Evolutionary conservation across 1,284 basidiomycete genomes (phyloP).

Genomic region (Trichosporon faecale): DNA sequence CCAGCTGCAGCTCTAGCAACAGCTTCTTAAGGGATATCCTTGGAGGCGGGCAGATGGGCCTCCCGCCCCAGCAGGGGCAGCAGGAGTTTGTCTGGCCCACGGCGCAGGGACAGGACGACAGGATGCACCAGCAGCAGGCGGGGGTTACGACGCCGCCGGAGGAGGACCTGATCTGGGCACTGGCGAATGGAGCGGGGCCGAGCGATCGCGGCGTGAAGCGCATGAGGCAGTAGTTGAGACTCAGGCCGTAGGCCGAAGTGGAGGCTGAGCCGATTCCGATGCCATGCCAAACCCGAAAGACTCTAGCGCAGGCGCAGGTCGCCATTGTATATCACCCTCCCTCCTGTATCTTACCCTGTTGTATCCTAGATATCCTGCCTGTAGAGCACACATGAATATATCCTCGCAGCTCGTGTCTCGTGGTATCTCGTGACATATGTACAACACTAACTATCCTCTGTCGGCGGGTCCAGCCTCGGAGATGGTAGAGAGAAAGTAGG

Average conservation of each 20-base stretch:
- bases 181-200: constrained; percentile 14
- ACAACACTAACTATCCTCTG: neutral
- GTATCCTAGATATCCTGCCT: neutral
- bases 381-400: neutral
- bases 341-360: too few relatives aligned
- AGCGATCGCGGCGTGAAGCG: neutral
- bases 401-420: too few relatives aligned
- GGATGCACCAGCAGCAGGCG: neutral
- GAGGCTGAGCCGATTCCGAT: neutral
- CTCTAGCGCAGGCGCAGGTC: too few relatives aligned
- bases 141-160: constrained; percentile 21
- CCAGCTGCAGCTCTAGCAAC: constrained; percentile 15
- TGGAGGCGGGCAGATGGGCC: constrained; percentile 11
- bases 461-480: too few relatives aligned
- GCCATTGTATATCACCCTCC: neutral
- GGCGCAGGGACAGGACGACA: neutral
- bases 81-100: constrained; percentile 28
- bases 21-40: constrained; percentile 25
- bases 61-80: neutral
- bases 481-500: too few relatives aligned
- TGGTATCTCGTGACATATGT: neutral
- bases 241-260: neutral
- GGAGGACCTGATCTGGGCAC: constrained; percentile 26
- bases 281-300: neutral
- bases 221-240: neutral